Percentiles rank a stretch among this genome's conserved stretches.
Conservation (phyloP, 2,329 filamentous ascomycete species). For the Drechslerella dactyloides region DNA sequence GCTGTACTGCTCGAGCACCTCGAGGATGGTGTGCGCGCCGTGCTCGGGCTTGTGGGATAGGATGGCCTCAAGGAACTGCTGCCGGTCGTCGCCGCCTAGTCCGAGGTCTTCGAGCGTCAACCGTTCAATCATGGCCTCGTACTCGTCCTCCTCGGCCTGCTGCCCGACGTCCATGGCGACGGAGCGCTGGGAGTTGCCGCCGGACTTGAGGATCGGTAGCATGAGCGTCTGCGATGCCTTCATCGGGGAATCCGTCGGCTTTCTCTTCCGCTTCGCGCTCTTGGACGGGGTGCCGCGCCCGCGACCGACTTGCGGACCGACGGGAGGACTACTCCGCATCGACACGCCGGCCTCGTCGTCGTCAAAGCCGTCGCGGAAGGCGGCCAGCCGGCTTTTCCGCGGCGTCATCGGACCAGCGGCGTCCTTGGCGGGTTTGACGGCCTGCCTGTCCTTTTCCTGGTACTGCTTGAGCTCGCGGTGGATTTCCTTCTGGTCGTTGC, state of each 20-base stretch:
- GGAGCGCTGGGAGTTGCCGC: slow-evolving; percentile 29
- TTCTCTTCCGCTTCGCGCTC: slow-evolving; percentile 48
- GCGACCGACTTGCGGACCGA: slow-evolving; percentile 30
- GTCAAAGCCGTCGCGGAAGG: slow-evolving; percentile 45
- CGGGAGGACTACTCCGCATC: slow-evolving; percentile 43
- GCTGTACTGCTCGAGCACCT: slow-evolving; percentile 24
- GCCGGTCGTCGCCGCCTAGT: slow-evolving; percentile 24
- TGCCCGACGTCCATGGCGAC: slow-evolving; percentile 29
- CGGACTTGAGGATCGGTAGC: slow-evolving; percentile 37
- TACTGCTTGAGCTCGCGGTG: slow-evolving; percentile 38
- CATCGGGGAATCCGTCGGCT: slow-evolving; percentile 40
- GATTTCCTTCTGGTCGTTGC: slow-evolving; percentile 29
- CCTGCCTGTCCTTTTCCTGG: slow-evolving; percentile 29
- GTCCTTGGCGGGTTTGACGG: slow-evolving; percentile 6
- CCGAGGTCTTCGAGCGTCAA: slow-evolving; percentile 37
- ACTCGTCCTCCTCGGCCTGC: slow-evolving; percentile 35
- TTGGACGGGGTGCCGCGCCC: slow-evolving; percentile 37
- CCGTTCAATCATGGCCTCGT: slow-evolving; percentile 42
- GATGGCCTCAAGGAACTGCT: slow-evolving; percentile 35
- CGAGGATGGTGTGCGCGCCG: slow-evolving; percentile 19
- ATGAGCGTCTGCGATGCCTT: slow-evolving; percentile 42
- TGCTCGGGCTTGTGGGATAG: slow-evolving; percentile 22
- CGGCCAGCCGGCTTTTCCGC: slow-evolving; percentile 22
- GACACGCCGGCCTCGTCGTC: slow-evolving; percentile 41
- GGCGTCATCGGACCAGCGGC: slow-evolving; percentile 19